Conservation (phyloP, 2,329 filamentous ascomycete genomes). For the Pseudopyrenochaeta lycopersici region DNA sequence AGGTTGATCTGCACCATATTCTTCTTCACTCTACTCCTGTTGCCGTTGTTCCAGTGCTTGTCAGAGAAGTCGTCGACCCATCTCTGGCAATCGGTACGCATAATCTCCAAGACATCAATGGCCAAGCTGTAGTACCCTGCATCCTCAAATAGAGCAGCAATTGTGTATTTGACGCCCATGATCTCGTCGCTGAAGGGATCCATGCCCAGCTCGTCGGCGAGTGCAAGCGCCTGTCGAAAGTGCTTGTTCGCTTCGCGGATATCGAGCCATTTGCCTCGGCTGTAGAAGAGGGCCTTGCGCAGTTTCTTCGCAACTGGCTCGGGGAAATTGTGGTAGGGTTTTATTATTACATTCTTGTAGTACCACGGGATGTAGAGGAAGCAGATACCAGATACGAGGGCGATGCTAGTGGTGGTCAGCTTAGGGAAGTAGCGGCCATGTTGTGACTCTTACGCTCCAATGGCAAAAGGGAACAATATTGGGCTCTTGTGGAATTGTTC, state of each 20-base stretch:
- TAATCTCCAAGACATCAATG: conserved; percentile 79
- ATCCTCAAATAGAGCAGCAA: conserved; percentile 82
- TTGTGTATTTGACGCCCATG: conserved; percentile 84
- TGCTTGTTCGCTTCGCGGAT: conserved; percentile 81
- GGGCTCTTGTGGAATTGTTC: conserved; percentile 51
- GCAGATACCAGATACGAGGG: conserved; percentile 48
- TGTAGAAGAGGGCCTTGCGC: conserved; percentile 86
- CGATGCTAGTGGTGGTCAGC: conserved; percentile 39
- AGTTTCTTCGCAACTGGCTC: conserved; percentile 78
- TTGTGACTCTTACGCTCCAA: conserved; percentile 29
- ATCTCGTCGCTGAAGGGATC: conserved; percentile 93
- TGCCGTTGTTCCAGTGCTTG: conserved; percentile 50
- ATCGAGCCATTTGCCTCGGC: conserved; percentile 70
- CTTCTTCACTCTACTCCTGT: conserved; percentile 72
- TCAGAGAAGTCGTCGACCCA: conserved; percentile 58
- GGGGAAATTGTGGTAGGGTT: conserved; percentile 67
- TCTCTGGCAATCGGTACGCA: conserved; percentile 71
- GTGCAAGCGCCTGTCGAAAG: conserved; percentile 80
- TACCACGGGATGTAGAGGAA: conserved; percentile 57
- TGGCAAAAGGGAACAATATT: conserved; percentile 48
- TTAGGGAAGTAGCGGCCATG: background rate
- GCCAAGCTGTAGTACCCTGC: conserved; percentile 74
- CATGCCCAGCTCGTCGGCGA: conserved; percentile 77
- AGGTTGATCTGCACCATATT: conserved; percentile 79
- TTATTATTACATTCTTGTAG: conserved; percentile 57